Base-by-base conservation (phyloP, 2,329 filamentous ascomycete genomes). In the Penicillium sp. region DNA sequence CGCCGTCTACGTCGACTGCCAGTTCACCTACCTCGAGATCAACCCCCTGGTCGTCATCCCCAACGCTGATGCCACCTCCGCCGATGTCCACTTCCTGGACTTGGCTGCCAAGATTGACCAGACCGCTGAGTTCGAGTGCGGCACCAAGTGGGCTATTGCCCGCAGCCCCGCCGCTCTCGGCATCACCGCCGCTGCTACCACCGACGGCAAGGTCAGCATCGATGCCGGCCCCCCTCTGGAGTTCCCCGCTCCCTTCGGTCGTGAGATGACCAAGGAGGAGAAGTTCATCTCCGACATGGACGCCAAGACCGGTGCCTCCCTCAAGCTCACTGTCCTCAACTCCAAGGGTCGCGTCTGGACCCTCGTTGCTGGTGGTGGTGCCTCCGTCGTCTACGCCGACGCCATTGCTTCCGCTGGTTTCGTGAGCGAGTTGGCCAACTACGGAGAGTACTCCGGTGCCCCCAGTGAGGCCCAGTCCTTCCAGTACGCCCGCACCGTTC, bases 11-110 rank as follows among this genome's bases (percentile, higher is more conserved):
- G 94, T 97, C 63, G 94, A 99, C 84, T 96, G 91, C 86, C 94
- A 99, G 80, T 99, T 99, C 86, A 97, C 94, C 72, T 99, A 99
- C 83, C 91, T 99, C 68, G 94, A 99, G 81, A 99, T 99, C 84
- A 99, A 99, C 87, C 94, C 94, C 67, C 83, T 99, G 63, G 94
- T 99, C 59, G 94, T 97, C 75, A 93, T 99, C 70, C 94, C 94
- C 77, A 97, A 97, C 77, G 88, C 85, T 65, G 87, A 92, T 69
- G 89, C 85, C 73, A 97, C 93, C 66, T 96, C 92, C 55, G 94
- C 94, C 54, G 89, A 92, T 40, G 94, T 99, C 51, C 86, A 97
- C 86, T 99, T 99, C 87, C 86, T 99, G 67, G 94, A 99, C 82
- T 84, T 99, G 75, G 94, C 94, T 69, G 94, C 94, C 75, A 99